phyloP scores from a whole-genome alignment of 805 yeast species.

The Lipomyces spencermartinsiae region DNA sequence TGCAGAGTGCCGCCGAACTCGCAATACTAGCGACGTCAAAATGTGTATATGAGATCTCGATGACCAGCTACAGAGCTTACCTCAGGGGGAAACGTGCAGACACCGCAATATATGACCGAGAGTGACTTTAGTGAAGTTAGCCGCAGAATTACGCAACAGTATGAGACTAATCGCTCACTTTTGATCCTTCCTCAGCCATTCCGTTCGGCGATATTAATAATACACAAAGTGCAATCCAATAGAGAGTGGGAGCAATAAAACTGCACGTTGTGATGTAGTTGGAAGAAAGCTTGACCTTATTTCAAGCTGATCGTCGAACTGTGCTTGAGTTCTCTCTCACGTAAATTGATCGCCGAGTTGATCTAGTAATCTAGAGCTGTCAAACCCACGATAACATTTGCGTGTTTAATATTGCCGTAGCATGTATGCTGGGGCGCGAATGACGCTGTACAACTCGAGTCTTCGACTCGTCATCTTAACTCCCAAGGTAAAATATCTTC shows the following conservation, averaged over 20 bases:
- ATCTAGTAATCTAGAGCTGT: no score
- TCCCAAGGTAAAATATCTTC: not conserved
- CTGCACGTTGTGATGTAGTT: not conserved
- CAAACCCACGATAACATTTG: no score
- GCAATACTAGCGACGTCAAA: slow-evolving; percentile 59
- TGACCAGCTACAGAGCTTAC: slow-evolving; percentile 6
- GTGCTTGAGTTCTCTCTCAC: no score
- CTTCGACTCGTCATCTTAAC: not conserved
- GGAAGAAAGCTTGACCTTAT: not conserved
- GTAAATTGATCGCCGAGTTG: no score
- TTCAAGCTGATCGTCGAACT: no score
- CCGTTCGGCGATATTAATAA: not conserved
- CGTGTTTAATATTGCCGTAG: no score
- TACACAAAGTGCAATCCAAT: not conserved
- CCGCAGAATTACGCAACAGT: not conserved
- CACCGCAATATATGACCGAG: slow-evolving; percentile 37
- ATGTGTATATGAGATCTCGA: not conserved
- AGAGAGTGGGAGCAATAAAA: not conserved
- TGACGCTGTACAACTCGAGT: no score
- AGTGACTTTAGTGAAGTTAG: slow-evolving; percentile 17
- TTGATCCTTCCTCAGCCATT: not conserved
- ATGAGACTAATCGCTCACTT: not conserved
- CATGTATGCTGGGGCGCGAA: no score
- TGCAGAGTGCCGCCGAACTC: slow-evolving; percentile 84
- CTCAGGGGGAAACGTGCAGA: slow-evolving; percentile 42